Evolutionary conservation across 306 rosid species (phyloP).

Genomic region (Benincasa hispida): DNA sequence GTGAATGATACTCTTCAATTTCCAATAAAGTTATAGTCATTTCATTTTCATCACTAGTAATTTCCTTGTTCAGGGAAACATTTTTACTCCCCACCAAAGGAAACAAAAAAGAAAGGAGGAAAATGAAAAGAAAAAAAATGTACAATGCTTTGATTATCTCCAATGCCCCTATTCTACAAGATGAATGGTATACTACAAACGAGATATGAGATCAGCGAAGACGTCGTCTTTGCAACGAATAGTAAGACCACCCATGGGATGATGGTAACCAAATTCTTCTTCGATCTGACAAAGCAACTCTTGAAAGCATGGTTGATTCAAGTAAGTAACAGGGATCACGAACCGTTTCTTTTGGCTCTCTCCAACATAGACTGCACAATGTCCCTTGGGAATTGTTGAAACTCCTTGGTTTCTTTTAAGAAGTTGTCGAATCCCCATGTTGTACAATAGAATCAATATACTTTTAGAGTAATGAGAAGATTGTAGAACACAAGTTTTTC

Average conservation of each 20-base stretch:
- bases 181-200: too few species aligned
- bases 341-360: too few species aligned
- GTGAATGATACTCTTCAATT: not conserved
- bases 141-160: not conserved
- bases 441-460: not conserved
- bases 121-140: not conserved
- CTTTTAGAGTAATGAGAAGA: not conserved
- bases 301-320: conserved; percentile 30
- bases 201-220: not conserved
- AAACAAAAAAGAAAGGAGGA: not conserved
- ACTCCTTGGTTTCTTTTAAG: not conserved
- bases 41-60: not conserved
- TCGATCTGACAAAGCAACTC: conserved; percentile 15
- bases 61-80: not conserved
- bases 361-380: conserved; percentile 31
- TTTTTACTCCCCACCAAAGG: not conserved
- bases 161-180: not conserved
- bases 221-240: conserved; percentile 14
- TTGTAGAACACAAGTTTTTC: not conserved
- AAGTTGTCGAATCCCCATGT: not conserved
- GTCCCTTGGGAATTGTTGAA: conserved; percentile 14
- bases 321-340: conserved; percentile 24
- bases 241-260: conserved; percentile 26
- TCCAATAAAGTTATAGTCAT: not conserved
- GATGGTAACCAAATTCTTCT: conserved; percentile 26